Evolutionary conservation across 2,329 filamentous ascomycete species (phyloP), one percentile per base, ranked within the genome.

Genomic region (Colletotrichum liaoningense): DNA sequence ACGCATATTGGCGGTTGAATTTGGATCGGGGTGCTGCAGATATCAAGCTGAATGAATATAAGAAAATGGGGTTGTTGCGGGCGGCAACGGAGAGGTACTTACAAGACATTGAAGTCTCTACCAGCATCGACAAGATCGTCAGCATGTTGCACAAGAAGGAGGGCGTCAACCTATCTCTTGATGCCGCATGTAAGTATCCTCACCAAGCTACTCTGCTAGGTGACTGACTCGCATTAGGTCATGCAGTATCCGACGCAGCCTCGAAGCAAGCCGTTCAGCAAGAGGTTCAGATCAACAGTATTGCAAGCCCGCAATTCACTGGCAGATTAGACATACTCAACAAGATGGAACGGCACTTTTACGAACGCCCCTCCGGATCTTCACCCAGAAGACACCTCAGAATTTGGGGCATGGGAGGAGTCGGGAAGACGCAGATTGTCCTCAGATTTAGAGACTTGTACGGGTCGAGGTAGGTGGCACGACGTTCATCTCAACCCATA

Each of bases 371-470:
- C 7, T 38, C 38, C 38, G 38, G 63, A 0, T 49, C 67, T 4
- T 33, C 52, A 1, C 67, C 73, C 0, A 42, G 77, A 12, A 67
- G 76, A 7, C 74, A 80, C 11, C 78, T 78, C 22, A 63, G 80
- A 14, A 68, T 81, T 1, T 69, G 78, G 30, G 81, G 80, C 0
- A 77, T 81, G 74, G 77, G 77, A 3, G 81, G 81, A 4, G 75
- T 77, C 0, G 80, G 81, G 0, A 83, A 83, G 55, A 81, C 78
- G 0, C 77, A 81, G n/a, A 79, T 81, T 4, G 80, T 77, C 0
- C 35, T 79, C 4, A 80, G 77, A 28, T 78, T 79, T 5, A 56
- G 74, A 0, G 77, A 81, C 11, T 42, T 55, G 2, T 46, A 74
- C 1, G 69, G 76, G 14, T 46, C 75, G 3, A 67, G 70, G 79